These are phyloP conservation scores for Wickerhamiella brachini DNA, from an alignment of 805 yeast species.

Conservation along the genomic window DNA sequence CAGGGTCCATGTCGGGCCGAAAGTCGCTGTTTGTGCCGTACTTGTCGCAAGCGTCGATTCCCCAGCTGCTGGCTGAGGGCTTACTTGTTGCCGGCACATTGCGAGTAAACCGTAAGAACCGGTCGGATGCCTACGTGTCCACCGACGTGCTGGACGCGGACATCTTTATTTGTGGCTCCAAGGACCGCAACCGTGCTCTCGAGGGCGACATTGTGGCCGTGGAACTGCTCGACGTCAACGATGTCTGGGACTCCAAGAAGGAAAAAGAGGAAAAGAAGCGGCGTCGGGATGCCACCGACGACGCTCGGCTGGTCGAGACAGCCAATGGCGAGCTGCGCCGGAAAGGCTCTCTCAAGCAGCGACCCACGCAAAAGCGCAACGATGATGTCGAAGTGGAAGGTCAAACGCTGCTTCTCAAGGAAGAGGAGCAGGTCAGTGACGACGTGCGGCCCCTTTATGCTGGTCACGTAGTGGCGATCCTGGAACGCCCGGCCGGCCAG, in stretches of 20 bases:
- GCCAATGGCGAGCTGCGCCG: slow-evolving; percentile 37
- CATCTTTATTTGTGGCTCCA: slow-evolving; percentile 93
- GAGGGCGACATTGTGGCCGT: slow-evolving; percentile 97
- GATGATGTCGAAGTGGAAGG: slow-evolving; percentile 99
- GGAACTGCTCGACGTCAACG: slow-evolving; percentile 86
- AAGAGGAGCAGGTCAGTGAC: slow-evolving; percentile 91
- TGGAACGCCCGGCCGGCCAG: slow-evolving; percentile 95
- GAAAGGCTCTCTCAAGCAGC: slow-evolving; percentile 80
- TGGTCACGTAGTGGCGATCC: slow-evolving; percentile 96
- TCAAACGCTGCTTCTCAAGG: slow-evolving; percentile 77
- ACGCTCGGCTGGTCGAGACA: slow-evolving; percentile 16
- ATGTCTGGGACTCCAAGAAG: slow-evolving; percentile 91
- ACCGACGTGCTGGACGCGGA: slow-evolving; percentile 93
- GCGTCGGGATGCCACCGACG: slow-evolving; percentile 47
- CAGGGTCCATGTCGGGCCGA: slow-evolving; percentile 17
- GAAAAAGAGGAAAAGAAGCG: slow-evolving; percentile 96
- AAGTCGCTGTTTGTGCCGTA: slow-evolving; percentile 87
- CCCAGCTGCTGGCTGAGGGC: slow-evolving; percentile 80
- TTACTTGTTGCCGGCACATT: slow-evolving; percentile 82
- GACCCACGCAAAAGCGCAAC: slow-evolving; percentile 94
- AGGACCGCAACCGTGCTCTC: slow-evolving; percentile 92
- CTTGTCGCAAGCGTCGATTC: slow-evolving; percentile 83
- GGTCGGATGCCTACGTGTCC: slow-evolving; percentile 97
- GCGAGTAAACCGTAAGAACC: slow-evolving; percentile 87
- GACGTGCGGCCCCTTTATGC: slow-evolving; percentile 89